A percentile compares a stretch with the other conserved stretches of the same genome.
phyloP scores from a whole-genome alignment of 352 stramenopile species.

The Phytophthora citricola region DNA sequence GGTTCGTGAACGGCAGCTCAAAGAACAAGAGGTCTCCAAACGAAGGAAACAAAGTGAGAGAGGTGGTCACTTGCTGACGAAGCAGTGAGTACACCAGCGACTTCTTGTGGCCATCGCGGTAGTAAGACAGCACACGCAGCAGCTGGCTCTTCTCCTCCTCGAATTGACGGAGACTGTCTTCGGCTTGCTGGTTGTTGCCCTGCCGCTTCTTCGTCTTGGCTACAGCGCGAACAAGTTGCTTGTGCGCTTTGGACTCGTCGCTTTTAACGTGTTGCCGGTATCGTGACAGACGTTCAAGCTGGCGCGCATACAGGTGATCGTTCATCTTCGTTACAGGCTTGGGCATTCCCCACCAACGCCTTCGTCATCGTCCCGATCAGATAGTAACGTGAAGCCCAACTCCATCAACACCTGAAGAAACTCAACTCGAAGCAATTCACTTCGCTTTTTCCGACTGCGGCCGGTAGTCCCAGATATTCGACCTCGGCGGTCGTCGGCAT shows the following conservation, averaged over 20 bases:
- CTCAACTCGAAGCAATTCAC: conserved; percentile 82
- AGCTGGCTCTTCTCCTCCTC: conserved; percentile 84
- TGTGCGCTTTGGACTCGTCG: conserved; percentile 56
- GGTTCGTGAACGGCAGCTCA: conserved; percentile 90
- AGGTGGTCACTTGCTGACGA: conserved; percentile 88
- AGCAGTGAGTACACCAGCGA: conserved; percentile 92
- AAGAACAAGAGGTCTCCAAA: conserved; percentile 89
- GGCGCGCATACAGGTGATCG: conserved; percentile 82
- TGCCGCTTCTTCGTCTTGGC: conserved; percentile 43
- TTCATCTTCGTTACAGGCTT: conserved; percentile 53
- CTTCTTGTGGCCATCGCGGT: conserved; percentile 95
- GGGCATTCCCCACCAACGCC: conserved; percentile 16
- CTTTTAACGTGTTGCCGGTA: conserved; percentile 67
- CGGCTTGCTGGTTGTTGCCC: conserved; percentile 24
- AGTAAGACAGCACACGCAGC: conserved; percentile 91
- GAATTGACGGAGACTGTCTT: conserved; percentile 56
- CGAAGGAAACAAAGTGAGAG: conserved; percentile 79
- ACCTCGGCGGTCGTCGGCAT: conserved; percentile 28
- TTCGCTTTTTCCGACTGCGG: conserved; percentile 25
- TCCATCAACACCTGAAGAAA: conserved; percentile 95
- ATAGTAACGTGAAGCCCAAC: conserved; percentile 88
- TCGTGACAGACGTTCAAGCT: conserved; percentile 73
- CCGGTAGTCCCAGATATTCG: conserved; percentile 14
- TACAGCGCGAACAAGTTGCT: conserved; percentile 64
- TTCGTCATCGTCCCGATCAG: conserved; percentile 40